Base-by-base conservation (phyloP, 768 basidiomycete genomes). In the Tylopilus balloui region DNA sequence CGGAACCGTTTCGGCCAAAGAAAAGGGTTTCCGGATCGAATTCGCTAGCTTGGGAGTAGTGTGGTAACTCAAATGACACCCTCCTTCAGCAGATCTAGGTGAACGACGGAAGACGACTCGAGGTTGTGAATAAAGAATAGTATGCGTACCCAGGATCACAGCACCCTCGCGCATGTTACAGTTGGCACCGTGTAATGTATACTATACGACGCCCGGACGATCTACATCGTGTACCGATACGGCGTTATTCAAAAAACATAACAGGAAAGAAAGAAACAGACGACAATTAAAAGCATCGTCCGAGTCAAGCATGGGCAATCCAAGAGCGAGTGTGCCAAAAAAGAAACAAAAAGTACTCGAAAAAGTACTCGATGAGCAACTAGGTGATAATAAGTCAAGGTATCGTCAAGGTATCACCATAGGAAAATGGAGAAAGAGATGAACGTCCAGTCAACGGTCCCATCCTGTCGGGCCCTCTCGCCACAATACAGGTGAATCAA, bases 321-420 rank as follows among this genome's bases (percentile, higher is more conserved):
- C 27, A 47, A 25, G n/a, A 19, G 23, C 14, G 31, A 32, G 13
- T 31, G 24, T 27, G 39, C 23, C 17, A 24, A 20, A 46, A 48
- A 20, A 32, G 4, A 5, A 12, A 9, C 7, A 34, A 21, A 35
- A 19, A 15, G 32, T n/a, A n/a, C 32, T n/a, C 8, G 32, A 17
- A 12, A 8, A 27, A 27, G 25, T 5, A 9, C 5, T 12, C 7
- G 19, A 17, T 3, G 23, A 21, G 25, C 27, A 17, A 38, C 45
- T 46, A 21, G 27, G 4, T 27, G 14, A 21, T 4, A 27, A 50
- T 40, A 51, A 38, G 42, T 38, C 19, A 36, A 36, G 44, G 50
- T 46, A 53, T 53, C 35, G 6, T 42, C 25, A 40, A 45, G 34
- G 34, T 45, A 42, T 53, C 21, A 31, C 13, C 14, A 50, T 11